A percentile compares a stretch with the other conserved stretches of the same genome.
These are phyloP conservation scores for Backusella psychrophila DNA, from an alignment of 192 early-diverging fungal genomes.

Conservation along the genomic window DNA sequence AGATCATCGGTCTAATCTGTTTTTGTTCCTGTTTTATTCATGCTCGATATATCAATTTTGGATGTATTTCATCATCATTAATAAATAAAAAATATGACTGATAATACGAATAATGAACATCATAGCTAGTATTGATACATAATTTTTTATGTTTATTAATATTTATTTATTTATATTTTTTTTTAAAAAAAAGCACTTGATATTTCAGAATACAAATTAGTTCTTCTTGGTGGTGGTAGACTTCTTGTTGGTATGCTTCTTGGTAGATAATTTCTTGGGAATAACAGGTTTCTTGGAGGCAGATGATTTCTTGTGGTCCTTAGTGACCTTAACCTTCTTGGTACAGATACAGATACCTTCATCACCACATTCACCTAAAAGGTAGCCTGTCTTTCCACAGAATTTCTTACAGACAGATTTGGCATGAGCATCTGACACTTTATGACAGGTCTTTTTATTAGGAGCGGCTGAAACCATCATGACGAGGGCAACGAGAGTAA, in stretches of 20 bases:
- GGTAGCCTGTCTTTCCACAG: conserved; percentile 3
- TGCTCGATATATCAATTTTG: too few species aligned
- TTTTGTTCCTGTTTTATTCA: too few species aligned
- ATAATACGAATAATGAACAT: too few species aligned
- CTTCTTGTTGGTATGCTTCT: neutral
- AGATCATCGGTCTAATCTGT: too few species aligned
- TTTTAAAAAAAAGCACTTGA: neutral
- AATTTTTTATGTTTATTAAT: too few species aligned
- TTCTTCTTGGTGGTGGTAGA: neutral
- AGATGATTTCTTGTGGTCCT: neutral
- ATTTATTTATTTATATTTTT: neutral
- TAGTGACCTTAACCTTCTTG: neutral
- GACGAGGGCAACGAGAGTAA: neutral
- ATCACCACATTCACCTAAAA: conserved; percentile 13
- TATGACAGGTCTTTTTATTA: conserved; percentile 3
- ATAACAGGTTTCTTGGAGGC: neutral
- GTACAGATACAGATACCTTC: conserved; percentile 5
- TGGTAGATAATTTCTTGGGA: neutral
- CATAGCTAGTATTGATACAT: too few species aligned
- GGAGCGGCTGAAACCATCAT: conserved; percentile 7
- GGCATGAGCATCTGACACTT: conserved; percentile 4
- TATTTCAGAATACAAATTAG: neutral
- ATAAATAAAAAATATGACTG: too few species aligned
- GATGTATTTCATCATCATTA: too few species aligned
- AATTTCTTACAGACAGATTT: conserved; percentile 14